Evolutionary conservation across 108 stramenopile genomes (phyloP).

Genomic region (Chaetoceros tenuissimus): DNA sequence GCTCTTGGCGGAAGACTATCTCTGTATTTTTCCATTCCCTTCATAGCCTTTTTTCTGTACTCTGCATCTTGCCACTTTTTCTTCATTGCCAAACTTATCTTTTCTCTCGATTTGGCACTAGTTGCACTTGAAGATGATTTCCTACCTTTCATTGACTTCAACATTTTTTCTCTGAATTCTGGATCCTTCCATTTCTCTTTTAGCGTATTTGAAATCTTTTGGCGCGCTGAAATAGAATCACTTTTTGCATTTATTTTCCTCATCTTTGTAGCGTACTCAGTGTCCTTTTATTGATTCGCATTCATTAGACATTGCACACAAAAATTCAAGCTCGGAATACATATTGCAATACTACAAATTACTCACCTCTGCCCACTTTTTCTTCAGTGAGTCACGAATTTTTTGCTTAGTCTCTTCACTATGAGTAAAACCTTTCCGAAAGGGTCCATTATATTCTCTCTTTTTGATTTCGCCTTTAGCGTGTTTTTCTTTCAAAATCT

Average conservation of each 20-base stretch:
- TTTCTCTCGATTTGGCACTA: conserved; percentile 37
- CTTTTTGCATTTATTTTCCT: conserved; percentile 23
- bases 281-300: conserved; percentile 14
- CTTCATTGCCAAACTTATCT: conserved; percentile 77
- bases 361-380: conserved; percentile 41
- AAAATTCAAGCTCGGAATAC: background rate
- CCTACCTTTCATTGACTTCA: conserved; percentile 53
- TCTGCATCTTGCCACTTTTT: conserved; percentile 71
- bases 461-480: conserved; percentile 53
- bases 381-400: conserved; percentile 55
- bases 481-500: conserved; percentile 61
- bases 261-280: conserved; percentile 47
- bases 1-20: background rate
- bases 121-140: conserved; percentile 5
- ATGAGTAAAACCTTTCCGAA: conserved; percentile 53
- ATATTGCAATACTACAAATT: background rate
- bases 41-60: conserved; percentile 52
- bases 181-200: conserved; percentile 75
- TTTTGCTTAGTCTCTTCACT: conserved; percentile 71
- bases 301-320: background rate
- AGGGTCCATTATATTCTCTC: conserved; percentile 31
- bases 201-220: conserved; percentile 53
- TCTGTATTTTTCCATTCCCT: background rate
- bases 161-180: conserved; percentile 60
- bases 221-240: conserved; percentile 24